Evolutionary conservation across 805 yeast genomes (phyloP).

Genomic region (Kluyveromyces nonfermentans): DNA sequence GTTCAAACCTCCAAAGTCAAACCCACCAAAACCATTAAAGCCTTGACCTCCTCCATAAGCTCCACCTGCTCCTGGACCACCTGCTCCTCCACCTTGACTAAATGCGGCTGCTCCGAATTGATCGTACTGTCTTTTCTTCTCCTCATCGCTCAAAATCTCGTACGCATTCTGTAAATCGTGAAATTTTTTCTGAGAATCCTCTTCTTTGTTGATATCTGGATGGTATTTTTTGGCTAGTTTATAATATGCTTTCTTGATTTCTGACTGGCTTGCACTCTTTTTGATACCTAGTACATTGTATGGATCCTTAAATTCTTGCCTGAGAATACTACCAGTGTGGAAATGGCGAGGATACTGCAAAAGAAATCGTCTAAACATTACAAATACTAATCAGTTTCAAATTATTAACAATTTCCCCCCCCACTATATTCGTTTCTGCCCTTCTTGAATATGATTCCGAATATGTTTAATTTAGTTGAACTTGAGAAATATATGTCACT

Average conservation of each 20-base stretch:
- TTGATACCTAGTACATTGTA: conserved; percentile 75
- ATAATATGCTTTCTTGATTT: conserved; percentile 90
- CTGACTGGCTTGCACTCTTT: conserved; percentile 60
- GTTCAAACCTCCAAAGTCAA: conserved; percentile 39
- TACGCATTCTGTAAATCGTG: conserved; percentile 92
- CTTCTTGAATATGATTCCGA: no score
- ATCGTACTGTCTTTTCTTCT: conserved; percentile 81
- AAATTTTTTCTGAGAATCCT: conserved; percentile 78
- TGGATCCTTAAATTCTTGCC: conserved; percentile 50
- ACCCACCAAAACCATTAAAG: conserved; percentile 42
- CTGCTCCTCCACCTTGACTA: conserved; percentile 47
- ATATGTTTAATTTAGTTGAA: no score
- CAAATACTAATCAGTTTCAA: neutral
- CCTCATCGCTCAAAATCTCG: conserved; percentile 78
- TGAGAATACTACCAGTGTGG: conserved; percentile 9
- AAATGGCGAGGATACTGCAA: conserved; percentile 6
- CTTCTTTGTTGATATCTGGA: conserved; percentile 93
- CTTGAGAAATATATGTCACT: neutral
- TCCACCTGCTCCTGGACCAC: conserved; percentile 38
- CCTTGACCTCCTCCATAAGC: conserved; percentile 38
- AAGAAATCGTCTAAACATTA: conserved; percentile 1
- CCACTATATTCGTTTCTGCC: neutral
- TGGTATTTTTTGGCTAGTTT: conserved; percentile 88
- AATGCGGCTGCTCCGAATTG: conserved; percentile 86
- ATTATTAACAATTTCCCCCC: neutral